Percentiles rank a stretch among this genome's conserved stretches.
Conservation (phyloP, 768 basidiomycete genomes). For the Boletus coccyginus region DNA sequence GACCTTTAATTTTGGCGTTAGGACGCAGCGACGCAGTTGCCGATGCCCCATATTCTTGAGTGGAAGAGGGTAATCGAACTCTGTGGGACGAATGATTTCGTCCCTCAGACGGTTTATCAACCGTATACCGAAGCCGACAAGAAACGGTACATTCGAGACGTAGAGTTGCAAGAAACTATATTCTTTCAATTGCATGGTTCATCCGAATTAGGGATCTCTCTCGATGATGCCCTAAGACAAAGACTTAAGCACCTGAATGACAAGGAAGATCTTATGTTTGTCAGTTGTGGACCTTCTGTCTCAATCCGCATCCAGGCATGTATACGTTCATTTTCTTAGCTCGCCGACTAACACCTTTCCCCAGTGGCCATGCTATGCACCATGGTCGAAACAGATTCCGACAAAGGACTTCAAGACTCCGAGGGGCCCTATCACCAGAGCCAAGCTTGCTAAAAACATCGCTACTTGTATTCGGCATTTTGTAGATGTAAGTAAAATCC, state of each 20-base stretch:
- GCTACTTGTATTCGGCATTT: conserved; percentile 75
- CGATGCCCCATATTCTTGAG: conserved; percentile 24
- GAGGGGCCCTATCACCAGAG: conserved; percentile 71
- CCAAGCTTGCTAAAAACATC: conserved; percentile 76
- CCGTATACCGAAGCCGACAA: conserved; percentile 77
- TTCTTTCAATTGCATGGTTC: conserved; percentile 56
- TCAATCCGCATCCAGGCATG: conserved; percentile 75
- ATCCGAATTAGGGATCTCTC: conserved; percentile 55
- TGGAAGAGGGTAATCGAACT: conserved; percentile 23
- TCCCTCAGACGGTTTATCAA: conserved; percentile 71
- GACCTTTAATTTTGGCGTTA: conserved; percentile 8
- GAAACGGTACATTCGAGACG: conserved; percentile 73
- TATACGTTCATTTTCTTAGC: background rate
- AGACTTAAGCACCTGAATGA: conserved; percentile 52
- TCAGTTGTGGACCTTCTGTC: conserved; percentile 72
- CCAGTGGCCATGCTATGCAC: conserved; percentile 78
- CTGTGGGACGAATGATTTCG: conserved; percentile 43
- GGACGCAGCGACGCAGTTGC: conserved; percentile 21
- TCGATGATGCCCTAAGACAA: conserved; percentile 62
- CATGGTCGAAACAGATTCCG: conserved; percentile 80
- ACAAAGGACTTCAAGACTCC: conserved; percentile 79
- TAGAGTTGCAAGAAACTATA: conserved; percentile 60
- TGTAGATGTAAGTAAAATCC: conserved; percentile 43
- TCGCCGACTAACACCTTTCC: background rate
- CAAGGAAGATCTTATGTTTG: conserved; percentile 67